These are phyloP conservation scores for Pichia sp. DNA, from an alignment of 1,139 yeast genomes.

Conservation along the genomic window DNA sequence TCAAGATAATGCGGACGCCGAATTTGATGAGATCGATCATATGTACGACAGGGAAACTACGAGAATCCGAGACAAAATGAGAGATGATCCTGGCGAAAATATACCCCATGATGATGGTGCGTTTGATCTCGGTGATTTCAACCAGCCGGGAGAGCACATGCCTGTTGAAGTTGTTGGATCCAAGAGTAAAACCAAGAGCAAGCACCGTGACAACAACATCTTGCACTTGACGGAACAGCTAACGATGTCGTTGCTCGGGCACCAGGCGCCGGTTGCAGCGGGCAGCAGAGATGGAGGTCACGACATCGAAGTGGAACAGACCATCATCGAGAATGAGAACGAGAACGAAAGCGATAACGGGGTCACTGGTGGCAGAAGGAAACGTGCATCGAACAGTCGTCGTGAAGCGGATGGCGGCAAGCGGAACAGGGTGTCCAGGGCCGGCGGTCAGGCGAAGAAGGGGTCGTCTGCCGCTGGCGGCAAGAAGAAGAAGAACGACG, in stretches of 20 bases:
- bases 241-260: slow-evolving; percentile 24
- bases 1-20: slow-evolving; percentile 2
- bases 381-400: slow-evolving; percentile 11
- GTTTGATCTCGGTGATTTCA: too few species aligned
- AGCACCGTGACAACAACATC: slow-evolving; percentile 4
- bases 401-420: slow-evolving; percentile 1
- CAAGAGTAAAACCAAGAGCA: too few species aligned
- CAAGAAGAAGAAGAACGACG: slow-evolving; percentile 22
- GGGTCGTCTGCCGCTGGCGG: slow-evolving; percentile 9
- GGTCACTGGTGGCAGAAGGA: not conserved
- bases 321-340: slow-evolving; percentile 13
- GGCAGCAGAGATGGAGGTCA: not conserved
- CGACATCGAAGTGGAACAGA: slow-evolving; percentile 14
- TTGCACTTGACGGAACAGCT: slow-evolving; percentile 19
- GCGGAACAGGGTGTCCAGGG: slow-evolving; percentile 9
- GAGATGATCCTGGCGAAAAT: not conserved
- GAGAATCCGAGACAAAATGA: not conserved
- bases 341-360: not conserved
- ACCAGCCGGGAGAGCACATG: too few species aligned
- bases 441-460: slow-evolving; percentile 9
- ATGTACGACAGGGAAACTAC: not conserved
- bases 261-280: slow-evolving; percentile 11
- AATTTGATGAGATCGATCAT: slow-evolving; percentile 10
- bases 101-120: not conserved
- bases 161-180: too few species aligned